Base-by-base conservation (phyloP, 2,329 filamentous ascomycete species). In the Monosporascus cannonballus region DNA sequence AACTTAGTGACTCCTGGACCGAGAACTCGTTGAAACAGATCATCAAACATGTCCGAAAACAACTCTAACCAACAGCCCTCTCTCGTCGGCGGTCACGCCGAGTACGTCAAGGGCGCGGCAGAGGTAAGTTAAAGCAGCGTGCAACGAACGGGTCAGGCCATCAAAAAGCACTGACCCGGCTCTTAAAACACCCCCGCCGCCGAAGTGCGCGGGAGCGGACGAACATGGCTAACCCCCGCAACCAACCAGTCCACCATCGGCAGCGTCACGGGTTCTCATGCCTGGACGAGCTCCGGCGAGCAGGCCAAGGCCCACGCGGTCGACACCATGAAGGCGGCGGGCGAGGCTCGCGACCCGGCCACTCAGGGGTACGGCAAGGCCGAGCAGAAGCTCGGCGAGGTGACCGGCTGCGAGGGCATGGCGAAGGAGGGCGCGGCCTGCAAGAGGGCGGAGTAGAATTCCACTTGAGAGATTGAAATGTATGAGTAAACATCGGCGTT, bases 401-500 rank as follows among this genome's bases (percentile, higher is more conserved):
- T 79, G 1, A 77, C 81, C 0, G 85, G 86, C 0, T 89, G 86
- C 58, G 81, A 86, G 67, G 86, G 86, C 0, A 89, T 89, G 86
- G 72, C 80, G 67, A 75, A 77, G 51, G 84, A 87, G 67, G 84
- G 84, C 0, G 73, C 71, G 15, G 75, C 72, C 18, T 84, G 79
- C 61, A 70, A 67, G 51, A 70, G 67, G 56, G 25, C 56, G 8
- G 54, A 59, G 15, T 63, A 56, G 22, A 51, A 25, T 46, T 30
- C 39, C 36, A 20, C 34, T 49, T 51, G 24, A 37, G 39, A 6
- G 11, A 14, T 9, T 24, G 9, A 22, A 38, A 34, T 11, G 20
- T 45, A 15, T 6, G 11, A 51, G 30, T n/a, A 20, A 27, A n/a
- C n/a, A 44, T 47, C 27, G 48, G 20, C 47, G 50, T 52, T 30